A percentile compares a stretch with the other conserved stretches of the same genome.
Evolutionary conservation across 805 yeast species (phyloP).

Genomic region (Pichia gijzeniarum): DNA sequence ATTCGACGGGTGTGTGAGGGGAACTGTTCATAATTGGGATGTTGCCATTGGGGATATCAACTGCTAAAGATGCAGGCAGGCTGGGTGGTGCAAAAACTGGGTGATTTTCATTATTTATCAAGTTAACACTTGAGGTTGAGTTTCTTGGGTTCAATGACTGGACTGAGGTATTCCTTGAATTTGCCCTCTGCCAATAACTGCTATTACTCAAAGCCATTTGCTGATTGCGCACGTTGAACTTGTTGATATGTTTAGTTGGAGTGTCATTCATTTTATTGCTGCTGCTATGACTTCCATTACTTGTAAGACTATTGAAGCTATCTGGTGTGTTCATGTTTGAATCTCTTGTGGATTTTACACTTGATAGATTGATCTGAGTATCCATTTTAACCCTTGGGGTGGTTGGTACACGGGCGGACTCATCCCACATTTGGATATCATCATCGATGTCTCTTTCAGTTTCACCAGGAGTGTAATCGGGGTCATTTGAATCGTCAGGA

Average conservation of each 20-base stretch:
- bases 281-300: constrained; percentile 1
- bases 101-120: constrained; percentile 1
- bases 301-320: constrained; percentile 7
- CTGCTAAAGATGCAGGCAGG: constrained; percentile 6
- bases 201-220: constrained; percentile 3
- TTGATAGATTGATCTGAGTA: constrained; percentile 1
- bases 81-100: constrained; percentile 17
- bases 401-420: constrained; percentile 4
- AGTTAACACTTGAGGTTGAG: background rate
- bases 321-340: constrained; percentile 8
- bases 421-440: constrained; percentile 12
- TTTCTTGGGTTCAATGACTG: constrained; percentile 7
- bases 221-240: too few species aligned
- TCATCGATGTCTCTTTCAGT: constrained; percentile 7
- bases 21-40: constrained; percentile 2
- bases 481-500: background rate
- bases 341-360: background rate
- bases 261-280: constrained; percentile 3
- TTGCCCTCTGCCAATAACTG: constrained; percentile 21
- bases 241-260: constrained; percentile 2
- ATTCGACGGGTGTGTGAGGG: constrained; percentile 18
- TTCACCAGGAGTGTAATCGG: constrained; percentile 3
- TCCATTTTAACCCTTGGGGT: constrained; percentile 4
- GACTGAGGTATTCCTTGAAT: constrained; percentile 14
- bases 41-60: background rate